Percentiles rank a stretch among this genome's conserved stretches.
Conservation (phyloP, 352 stramenopile genomes). For the Phytophthora hybrid region DNA sequence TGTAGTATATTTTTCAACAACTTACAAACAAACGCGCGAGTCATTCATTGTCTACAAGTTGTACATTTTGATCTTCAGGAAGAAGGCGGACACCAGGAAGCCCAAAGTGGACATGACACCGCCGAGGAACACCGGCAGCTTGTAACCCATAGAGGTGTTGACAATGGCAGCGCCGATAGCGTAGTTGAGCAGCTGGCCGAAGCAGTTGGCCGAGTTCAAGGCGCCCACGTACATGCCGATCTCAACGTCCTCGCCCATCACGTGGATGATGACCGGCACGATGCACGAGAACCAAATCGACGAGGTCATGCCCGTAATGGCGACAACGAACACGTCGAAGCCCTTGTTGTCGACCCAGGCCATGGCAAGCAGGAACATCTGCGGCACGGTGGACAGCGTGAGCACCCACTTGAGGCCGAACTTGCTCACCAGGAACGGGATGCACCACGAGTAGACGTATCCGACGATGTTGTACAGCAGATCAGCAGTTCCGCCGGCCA, state of each 20-base stretch:
- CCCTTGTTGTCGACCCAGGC: slow-evolving; percentile 36
- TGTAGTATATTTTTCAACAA: slow-evolving; percentile 26
- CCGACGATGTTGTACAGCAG: slow-evolving; percentile 44
- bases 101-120: slow-evolving; percentile 39
- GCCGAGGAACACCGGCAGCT: slow-evolving; percentile 41
- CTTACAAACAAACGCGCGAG: slow-evolving; percentile 29
- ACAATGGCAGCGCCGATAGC: slow-evolving; percentile 37
- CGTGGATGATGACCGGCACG: slow-evolving; percentile 42
- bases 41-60: slow-evolving; percentile 32
- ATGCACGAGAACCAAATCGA: slow-evolving; percentile 43
- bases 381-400: slow-evolving; percentile 41
- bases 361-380: slow-evolving; percentile 45
- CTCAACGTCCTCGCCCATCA: slow-evolving; percentile 41
- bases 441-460: slow-evolving; percentile 49
- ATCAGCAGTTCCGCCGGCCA: slow-evolving; percentile 50
- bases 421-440: slow-evolving; percentile 50
- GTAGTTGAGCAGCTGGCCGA: slow-evolving; percentile 43
- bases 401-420: slow-evolving; percentile 49
- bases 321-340: slow-evolving; percentile 50
- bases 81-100: slow-evolving; percentile 34
- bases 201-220: slow-evolving; percentile 47
- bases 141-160: slow-evolving; percentile 43
- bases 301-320: slow-evolving; percentile 43
- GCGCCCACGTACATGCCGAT: slow-evolving; percentile 47
- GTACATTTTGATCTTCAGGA: slow-evolving; percentile 51